Conservation (phyloP, 352 stramenopile genomes). For the Globisporangium cystogenes region DNA sequence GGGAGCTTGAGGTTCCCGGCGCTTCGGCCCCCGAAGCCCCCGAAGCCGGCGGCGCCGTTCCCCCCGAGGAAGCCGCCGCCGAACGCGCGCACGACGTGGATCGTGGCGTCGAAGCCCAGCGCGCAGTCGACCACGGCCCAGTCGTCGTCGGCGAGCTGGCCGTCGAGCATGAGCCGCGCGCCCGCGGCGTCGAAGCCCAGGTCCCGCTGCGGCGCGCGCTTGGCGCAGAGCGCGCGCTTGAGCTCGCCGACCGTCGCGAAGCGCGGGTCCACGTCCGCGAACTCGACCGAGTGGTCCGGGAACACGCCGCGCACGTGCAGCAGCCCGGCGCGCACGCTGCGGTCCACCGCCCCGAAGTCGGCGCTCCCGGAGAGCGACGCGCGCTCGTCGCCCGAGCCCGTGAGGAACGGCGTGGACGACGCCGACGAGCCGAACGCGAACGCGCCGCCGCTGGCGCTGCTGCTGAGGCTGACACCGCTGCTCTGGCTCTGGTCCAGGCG, state of each 20-base stretch:
- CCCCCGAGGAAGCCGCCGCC: constrained; percentile 5
- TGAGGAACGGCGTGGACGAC: constrained; percentile 8
- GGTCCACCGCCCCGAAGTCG: constrained; percentile 18
- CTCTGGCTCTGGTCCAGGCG: neutral
- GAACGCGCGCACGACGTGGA: constrained; percentile 56
- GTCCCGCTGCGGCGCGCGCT: constrained; percentile 33
- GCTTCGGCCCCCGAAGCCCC: neutral
- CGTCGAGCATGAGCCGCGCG: constrained; percentile 71
- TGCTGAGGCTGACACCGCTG: neutral
- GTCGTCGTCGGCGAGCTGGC: constrained; percentile 67
- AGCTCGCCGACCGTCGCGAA: constrained; percentile 69
- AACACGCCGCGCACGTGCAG: constrained; percentile 84
- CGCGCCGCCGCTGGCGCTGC: constrained; percentile 10
- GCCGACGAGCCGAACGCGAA: constrained; percentile 28
- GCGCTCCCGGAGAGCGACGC: constrained; percentile 7
- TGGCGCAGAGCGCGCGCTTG: constrained; percentile 54
- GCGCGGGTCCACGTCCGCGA: constrained; percentile 67
- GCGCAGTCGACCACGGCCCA: constrained; percentile 82
- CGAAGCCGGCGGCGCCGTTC: constrained; percentile 4
- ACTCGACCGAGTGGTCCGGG: constrained; percentile 77
- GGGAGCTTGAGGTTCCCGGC: constrained; percentile 39
- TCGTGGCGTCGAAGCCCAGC: constrained; percentile 57
- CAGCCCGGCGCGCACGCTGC: constrained; percentile 41
- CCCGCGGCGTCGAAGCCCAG: constrained; percentile 39
- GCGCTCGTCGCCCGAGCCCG: neutral